Evolutionary conservation across 768 basidiomycete genomes (phyloP), one percentile per base, ranked within the genome.

Genomic region (Tubosaeta sp.): DNA sequence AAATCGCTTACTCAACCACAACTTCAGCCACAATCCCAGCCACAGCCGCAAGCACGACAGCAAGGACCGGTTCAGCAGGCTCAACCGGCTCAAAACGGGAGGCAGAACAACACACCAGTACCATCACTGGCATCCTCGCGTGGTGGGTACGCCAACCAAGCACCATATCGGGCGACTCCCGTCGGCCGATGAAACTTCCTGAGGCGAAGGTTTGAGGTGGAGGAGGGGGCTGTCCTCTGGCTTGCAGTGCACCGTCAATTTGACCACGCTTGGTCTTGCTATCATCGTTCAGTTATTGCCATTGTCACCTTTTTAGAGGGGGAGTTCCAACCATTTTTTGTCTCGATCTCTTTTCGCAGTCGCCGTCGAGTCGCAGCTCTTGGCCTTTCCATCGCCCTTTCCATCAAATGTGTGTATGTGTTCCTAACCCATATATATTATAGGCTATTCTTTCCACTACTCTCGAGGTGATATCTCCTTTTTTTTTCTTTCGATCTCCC

Each of bases 1-100:
- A 72, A 70, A 35, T 58, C 66, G 16, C 60, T 63, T 44, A 60
- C 61, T 59, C 69, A 67, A 46, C 65, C 66, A 41, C 74, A 74
- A 59, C 67, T 69, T 55, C 67, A 69, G 52, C 61, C 62, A 42
- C 56, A 63, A 35, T 57, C 54, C n/a, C 62, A 57, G 11, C 45
- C 46, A 5, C 59, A 62, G 47, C n/a, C 53, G 33, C 70, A 71
- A 35, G 39, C 38, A 48, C 67, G 63, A 44, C 70, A 67, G 54
- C 65, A 67, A 52, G 53, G 58, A 22, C 43, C 57, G 10, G 48
- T 33, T 33, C 71, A 69, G 41, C 61, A 57, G 29, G 51, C 41
- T 9, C 69, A 66, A 46, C 53, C 51, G 14, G 26, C 22, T 38
- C 63, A 58, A 43, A 69, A 69, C 26, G 65, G 67, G 29, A 63